Evolutionary conservation across 257 asterid species (phyloP).

Genomic region (Knoxia roxburghii): DNA sequence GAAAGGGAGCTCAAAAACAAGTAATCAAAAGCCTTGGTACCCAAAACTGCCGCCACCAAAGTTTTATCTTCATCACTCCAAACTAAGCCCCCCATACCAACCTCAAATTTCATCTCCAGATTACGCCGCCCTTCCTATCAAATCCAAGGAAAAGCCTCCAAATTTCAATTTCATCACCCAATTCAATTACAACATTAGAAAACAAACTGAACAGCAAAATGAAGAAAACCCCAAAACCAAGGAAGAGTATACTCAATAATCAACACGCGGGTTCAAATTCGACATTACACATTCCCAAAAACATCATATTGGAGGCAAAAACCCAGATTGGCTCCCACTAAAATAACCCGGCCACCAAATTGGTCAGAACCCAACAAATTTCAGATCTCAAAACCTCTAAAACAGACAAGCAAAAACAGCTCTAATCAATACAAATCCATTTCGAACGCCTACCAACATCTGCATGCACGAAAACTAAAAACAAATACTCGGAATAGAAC

Average conservation of each 20-base stretch:
- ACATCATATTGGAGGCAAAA: conserved; percentile 23
- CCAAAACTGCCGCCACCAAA: conserved; percentile 76
- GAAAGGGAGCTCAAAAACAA: conserved; percentile 66
- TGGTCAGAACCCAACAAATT: conserved; percentile 19
- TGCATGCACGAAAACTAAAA: neutral
- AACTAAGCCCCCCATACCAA: conserved; percentile 49
- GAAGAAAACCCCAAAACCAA: neutral
- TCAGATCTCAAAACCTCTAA: conserved; percentile 60
- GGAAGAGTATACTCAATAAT: neutral
- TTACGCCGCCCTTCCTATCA: conserved; percentile 11
- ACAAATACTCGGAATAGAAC: too few relatives aligned
- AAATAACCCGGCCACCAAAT: conserved; percentile 13
- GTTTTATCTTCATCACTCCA: conserved; percentile 80
- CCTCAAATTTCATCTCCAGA: conserved; percentile 29
- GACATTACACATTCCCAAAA: conserved; percentile 14
- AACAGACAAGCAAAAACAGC: conserved; percentile 3
- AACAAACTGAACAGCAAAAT: neutral
- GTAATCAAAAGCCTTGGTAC: conserved; percentile 79
- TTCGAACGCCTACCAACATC: neutral
- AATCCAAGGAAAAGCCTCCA: neutral
- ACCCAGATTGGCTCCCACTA: conserved; percentile 13
- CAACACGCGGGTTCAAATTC: conserved; percentile 28
- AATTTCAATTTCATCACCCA: conserved; percentile 15
- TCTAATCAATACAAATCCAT: conserved; percentile 5
- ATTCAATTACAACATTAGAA: conserved; percentile 12